These are phyloP conservation scores for Eucalyptus pauciflora DNA, from an alignment of 345 rosid genomes.

Conservation along the genomic window DNA sequence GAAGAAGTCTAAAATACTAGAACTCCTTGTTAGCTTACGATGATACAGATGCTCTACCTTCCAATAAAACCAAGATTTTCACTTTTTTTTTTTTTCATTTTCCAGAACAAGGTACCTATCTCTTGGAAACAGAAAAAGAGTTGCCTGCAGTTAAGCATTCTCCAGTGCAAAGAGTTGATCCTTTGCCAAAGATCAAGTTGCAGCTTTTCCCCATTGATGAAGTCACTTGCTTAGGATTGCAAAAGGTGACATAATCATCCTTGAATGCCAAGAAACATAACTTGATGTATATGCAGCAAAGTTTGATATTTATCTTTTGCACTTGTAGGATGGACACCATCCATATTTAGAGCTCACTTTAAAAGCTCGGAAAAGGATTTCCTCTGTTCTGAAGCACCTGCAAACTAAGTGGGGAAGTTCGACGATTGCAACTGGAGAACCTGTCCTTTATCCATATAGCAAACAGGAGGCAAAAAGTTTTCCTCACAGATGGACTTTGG, in stretches of 20 bases:
- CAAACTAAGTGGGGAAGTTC: conserved; percentile 6
- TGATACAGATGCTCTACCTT: not conserved
- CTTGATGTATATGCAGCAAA: not conserved
- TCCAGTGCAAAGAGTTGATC: conserved; percentile 12
- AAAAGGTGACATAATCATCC: conserved; percentile 34
- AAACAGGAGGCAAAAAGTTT: conserved; percentile 6
- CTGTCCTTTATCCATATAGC: conserved; percentile 45
- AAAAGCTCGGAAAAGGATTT: not conserved
- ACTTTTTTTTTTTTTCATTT: not conserved
- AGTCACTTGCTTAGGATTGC: conserved; percentile 43
- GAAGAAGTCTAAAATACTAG: not conserved
- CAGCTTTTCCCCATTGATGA: conserved; percentile 85
- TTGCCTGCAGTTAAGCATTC: conserved; percentile 2
- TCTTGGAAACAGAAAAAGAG: not conserved
- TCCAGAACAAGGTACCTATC: not conserved
- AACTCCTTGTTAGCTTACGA: not conserved
- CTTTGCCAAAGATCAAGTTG: conserved; percentile 52
- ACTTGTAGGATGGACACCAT: conserved; percentile 63
- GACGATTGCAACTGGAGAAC: conserved; percentile 46
- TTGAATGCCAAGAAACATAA: not conserved
- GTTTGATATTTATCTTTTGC: not conserved
- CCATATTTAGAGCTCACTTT: conserved; percentile 83
- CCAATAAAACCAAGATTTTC: not conserved
- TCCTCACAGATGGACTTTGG: conserved; percentile 33
- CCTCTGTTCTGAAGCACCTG: conserved; percentile 3